Base-by-base conservation (phyloP, 129 eudicot species). In the Chrysanthemum lavandulifolium region DNA sequence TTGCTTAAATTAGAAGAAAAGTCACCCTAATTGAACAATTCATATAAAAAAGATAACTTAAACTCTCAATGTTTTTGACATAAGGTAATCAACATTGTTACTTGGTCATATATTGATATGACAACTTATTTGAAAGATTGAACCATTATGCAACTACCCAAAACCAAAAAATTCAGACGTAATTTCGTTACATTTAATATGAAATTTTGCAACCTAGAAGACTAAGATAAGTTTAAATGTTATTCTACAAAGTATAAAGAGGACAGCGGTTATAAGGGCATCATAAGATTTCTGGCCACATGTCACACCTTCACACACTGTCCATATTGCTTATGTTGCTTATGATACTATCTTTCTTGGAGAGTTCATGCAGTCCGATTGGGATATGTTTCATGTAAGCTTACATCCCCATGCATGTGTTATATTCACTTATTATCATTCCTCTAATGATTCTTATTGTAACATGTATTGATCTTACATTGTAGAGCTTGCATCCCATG, bases 341-440 rank as follows among this genome's bases (percentile, higher is more conserved):
- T 92, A 87, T 73, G 89, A 92, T 75, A 87, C 95, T 2, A 25
- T 89, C 65, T 92, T 92, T 76, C 81, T 92, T 15, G 96, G 98
- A 61, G 98, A 92, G 72, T 89, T 92, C 74, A 92, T 92, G 98
- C 98, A 92, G 83, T 96, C 98, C 2, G 98, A 92, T 79, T 92
- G 98, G 98, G 98, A 92, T 76, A 87, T 92, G 98, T 92, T 92
- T 71, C 98, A 92, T 78, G 96, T 91, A 75, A 82, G 96, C 69
- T 63, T 23, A 68, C 47, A 69, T 4, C 53, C 21, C 29, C n/a
- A 14, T 13, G 4, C 11, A 68, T 63, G 60, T 54, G 49, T 13
- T 55, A 0, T 21, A 45, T 48, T 51, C 49, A 55, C 61, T 27
- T 63, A 11, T 74, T n/a, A 11, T 66, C 48, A 56, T n/a, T 25